Conservation (phyloP, 2,329 filamentous ascomycete species). For the Talaromyces verruculosus region DNA sequence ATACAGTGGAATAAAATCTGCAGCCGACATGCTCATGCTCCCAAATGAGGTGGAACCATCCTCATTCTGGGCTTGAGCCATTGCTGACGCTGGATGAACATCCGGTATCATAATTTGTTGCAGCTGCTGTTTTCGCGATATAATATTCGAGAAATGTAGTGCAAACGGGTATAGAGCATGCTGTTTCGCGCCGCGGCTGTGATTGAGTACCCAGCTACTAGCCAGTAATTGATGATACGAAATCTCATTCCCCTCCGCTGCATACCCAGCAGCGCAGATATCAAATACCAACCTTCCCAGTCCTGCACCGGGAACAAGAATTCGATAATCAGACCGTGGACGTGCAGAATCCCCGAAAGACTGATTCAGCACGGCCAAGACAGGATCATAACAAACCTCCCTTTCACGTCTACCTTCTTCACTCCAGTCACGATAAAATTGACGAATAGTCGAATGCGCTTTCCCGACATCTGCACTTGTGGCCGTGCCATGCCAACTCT, state of each 20-base stretch:
- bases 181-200: constrained; percentile 57
- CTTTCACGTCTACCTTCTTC: constrained; percentile 72
- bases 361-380: constrained; percentile 63
- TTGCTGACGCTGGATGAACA: constrained; percentile 64
- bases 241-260: constrained; percentile 87
- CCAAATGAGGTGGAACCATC: constrained; percentile 49
- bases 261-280: constrained; percentile 69
- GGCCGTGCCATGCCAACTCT: constrained; percentile 68
- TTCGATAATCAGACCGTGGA: constrained; percentile 52
- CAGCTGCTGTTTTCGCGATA: constrained; percentile 71
- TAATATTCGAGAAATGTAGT: constrained; percentile 83
- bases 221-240: constrained; percentile 95
- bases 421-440: constrained; percentile 96
- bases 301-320: constrained; percentile 87
- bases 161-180: constrained; percentile 84
- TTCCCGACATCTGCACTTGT: constrained; percentile 80
- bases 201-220: constrained; percentile 60
- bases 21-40: constrained; percentile 87
- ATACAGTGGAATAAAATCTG: constrained; percentile 90
- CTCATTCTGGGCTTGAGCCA: constrained; percentile 43
- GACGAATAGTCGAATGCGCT: constrained; percentile 84
- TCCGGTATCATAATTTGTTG: constrained; percentile 75
- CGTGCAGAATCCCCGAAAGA: constrained; percentile 38
- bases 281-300: constrained; percentile 88
- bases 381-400: constrained; percentile 71